These are phyloP conservation scores for Pseudoneurospora amorphoporcata DNA, from an alignment of 495 filamentous ascomycete species.

Conservation along the genomic window DNA sequence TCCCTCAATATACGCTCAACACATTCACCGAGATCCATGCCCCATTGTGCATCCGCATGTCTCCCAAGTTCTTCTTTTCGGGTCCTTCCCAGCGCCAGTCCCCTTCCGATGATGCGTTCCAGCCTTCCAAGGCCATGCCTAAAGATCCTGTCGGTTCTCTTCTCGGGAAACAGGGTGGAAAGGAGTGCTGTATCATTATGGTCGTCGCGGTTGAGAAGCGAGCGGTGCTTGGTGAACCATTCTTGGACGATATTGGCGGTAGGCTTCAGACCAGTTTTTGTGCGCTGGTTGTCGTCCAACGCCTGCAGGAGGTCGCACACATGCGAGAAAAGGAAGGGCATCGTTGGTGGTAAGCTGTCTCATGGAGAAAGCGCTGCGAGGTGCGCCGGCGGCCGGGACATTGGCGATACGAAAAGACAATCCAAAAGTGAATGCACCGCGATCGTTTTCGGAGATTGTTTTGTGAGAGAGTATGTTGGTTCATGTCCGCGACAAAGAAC, in stretches of 20 bases:
- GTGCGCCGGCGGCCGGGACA: not conserved
- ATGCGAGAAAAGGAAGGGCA: conserved; percentile 52
- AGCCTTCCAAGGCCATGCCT: conserved; percentile 49
- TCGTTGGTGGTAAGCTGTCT: conserved; percentile 13
- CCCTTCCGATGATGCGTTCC: conserved; percentile 52
- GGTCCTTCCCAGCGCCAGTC: conserved; percentile 47
- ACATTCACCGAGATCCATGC: conserved; percentile 58
- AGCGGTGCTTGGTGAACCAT: conserved; percentile 53
- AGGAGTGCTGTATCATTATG: conserved; percentile 52
- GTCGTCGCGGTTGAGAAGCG: conserved; percentile 37
- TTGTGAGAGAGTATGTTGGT: not conserved
- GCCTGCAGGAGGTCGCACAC: conserved; percentile 52
- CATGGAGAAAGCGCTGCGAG: not conserved
- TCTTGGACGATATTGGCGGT: conserved; percentile 25
- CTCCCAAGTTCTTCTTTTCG: conserved; percentile 50
- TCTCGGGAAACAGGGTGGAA: conserved; percentile 64
- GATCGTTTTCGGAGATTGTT: not conserved
- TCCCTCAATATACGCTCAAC: conserved; percentile 55
- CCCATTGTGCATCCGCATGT: conserved; percentile 44
- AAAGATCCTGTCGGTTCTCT: conserved; percentile 66
- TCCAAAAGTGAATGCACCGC: not conserved
- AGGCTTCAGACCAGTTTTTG: not conserved
- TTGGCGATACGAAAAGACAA: not conserved
- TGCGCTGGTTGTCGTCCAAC: conserved; percentile 28
- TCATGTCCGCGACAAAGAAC: not conserved